Conservation (phyloP, 371 early-diverging fungal species). For the Mortierella sp. region DNA sequence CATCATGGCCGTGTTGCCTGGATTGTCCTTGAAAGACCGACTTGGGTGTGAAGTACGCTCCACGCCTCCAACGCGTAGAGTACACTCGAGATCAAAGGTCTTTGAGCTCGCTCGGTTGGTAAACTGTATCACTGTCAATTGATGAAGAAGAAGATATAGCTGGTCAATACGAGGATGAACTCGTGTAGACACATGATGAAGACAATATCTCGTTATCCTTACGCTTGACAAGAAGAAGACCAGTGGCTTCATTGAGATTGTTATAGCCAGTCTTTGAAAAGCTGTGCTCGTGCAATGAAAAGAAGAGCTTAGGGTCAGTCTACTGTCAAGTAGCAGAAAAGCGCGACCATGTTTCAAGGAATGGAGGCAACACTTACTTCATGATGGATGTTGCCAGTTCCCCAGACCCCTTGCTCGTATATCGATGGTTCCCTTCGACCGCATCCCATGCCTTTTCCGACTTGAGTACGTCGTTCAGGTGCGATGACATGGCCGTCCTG, state of each 20-base stretch:
- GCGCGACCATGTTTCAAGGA: too few relatives aligned
- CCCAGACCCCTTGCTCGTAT: background rate
- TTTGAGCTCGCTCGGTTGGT: slow-evolving; percentile 36
- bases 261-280: slow-evolving; percentile 11
- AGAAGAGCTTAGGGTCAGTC: too few relatives aligned
- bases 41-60: slow-evolving; percentile 33
- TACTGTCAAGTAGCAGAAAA: too few relatives aligned
- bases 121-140: slow-evolving; percentile 43
- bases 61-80: slow-evolving; percentile 23
- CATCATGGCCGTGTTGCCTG: slow-evolving; percentile 46
- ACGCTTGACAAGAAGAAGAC: slow-evolving; percentile 39
- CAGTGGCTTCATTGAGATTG: slow-evolving; percentile 29
- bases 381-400: background rate
- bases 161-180: too few relatives aligned
- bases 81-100: slow-evolving; percentile 42
- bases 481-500: too few relatives aligned
- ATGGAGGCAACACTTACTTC: too few relatives aligned
- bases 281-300: too few relatives aligned
- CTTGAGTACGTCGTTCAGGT: slow-evolving; percentile 12
- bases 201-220: slow-evolving; percentile 14
- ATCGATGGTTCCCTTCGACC: slow-evolving; percentile 11
- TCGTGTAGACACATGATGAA: too few relatives aligned
- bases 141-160: too few relatives aligned
- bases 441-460: slow-evolving; percentile 24
- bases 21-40: slow-evolving; percentile 45